phyloP scores from a whole-genome alignment of 2,329 filamentous ascomycete genomes.

The Ceratocystis lukuohia region DNA sequence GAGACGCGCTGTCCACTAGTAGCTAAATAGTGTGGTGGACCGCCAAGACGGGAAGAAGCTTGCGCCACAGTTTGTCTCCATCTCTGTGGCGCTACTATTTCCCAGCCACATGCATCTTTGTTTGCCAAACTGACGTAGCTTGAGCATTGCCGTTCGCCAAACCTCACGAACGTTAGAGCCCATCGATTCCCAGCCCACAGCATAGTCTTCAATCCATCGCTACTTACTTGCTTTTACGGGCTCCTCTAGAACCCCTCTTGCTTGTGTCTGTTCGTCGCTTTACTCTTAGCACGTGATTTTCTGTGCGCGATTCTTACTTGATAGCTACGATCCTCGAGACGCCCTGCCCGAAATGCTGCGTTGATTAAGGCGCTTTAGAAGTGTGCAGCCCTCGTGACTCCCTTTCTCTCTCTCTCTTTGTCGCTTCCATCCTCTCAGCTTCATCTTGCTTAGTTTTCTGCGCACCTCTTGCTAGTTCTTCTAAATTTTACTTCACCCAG shows the following conservation, averaged over 20 bases:
- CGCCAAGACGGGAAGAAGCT: background rate
- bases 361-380: background rate
- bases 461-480: background rate
- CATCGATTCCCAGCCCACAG: background rate
- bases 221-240: slow-evolving; percentile 18
- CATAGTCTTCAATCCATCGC: background rate
- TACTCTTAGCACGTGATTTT: background rate
- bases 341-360: slow-evolving; percentile 7
- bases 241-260: background rate
- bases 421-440: background rate
- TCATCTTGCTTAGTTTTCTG: background rate
- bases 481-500: background rate
- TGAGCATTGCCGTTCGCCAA: background rate
- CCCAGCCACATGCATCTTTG: background rate
- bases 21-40: background rate
- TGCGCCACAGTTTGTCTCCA: background rate
- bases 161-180: background rate
- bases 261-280: background rate
- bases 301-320: background rate
- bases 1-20: background rate
- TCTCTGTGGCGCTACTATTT: background rate
- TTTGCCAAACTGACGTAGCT: slow-evolving; percentile 3
- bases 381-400: slow-evolving; percentile 3
- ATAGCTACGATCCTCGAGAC: background rate
- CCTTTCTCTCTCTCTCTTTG: background rate